Base-by-base conservation (phyloP, 306 rosid genomes). In the Begonia masoniana region DNA sequence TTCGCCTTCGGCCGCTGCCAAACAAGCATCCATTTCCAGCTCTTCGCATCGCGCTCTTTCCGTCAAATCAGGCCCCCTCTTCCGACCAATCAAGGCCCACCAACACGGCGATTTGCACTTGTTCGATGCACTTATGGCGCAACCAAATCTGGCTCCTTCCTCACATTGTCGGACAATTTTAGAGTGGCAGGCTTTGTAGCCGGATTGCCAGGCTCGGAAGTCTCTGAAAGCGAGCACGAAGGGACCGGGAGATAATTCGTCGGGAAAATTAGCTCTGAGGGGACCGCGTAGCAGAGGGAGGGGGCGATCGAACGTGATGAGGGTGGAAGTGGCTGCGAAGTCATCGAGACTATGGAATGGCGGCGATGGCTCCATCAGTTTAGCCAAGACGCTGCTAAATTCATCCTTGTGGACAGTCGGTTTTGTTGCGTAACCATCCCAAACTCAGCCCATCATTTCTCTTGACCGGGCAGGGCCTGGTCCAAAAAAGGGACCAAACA, bases 61-160 rank as follows among this genome's bases (percentile, higher is more conserved):
- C 62, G 71, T 78, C 63, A 80, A 15, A 62, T 78, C 86, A 15
- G 61, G 47, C 7, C 50, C 67, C 43, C 66, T 76, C 26, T 67
- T 76, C 52, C 45, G 63, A 19, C 77, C 81, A 3, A 62, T 23
- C 66, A 86, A 43, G 50, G 51, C 50, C 50, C 68, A 74, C 97
- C 96, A 86, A 92, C 97, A 85, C 4, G 86, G 84, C 41, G 85
- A 88, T 76, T 76, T 75, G 13, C 82, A 79, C 62, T 63, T 75
- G 52, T 48, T 52, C 42, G 82, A 67, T 2, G 82, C 77, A 46
- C 59, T 59, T 36, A 79, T 45, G 10, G 82, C 65, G 62, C 85
- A 79, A 12, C 77, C 85, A 55, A 75, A 62, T 76, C 94, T 75
- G 7, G 92, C 87, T 7, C 92, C 94, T 35, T 70, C 75, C 62